phyloP scores from a whole-genome alignment of 129 eudicot genomes.

The Calendula officinalis region DNA sequence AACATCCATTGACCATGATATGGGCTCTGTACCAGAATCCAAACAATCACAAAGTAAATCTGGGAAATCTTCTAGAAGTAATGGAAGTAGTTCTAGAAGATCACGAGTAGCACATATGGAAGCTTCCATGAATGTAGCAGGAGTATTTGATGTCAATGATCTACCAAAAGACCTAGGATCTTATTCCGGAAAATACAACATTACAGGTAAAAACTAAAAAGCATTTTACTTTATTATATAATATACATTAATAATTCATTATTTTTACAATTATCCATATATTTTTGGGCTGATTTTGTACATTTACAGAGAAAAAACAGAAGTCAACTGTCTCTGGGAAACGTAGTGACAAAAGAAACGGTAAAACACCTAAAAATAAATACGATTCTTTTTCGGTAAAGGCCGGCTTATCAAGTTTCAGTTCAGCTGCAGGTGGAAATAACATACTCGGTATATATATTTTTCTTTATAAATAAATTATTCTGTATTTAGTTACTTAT shows the following conservation, averaged over 20 bases:
- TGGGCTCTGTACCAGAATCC: conserved; percentile 43
- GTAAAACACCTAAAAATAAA: conserved; percentile 60
- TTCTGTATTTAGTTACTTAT: not conserved
- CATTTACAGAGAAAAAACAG: conserved; percentile 57
- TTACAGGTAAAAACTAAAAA: conserved; percentile 40
- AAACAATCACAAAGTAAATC: conserved; percentile 43
- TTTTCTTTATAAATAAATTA: not conserved
- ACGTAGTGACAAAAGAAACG: conserved; percentile 81
- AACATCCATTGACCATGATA: conserved; percentile 31
- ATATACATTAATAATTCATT: no score
- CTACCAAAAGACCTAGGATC: conserved; percentile 40
- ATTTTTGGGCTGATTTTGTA: conserved; percentile 1
- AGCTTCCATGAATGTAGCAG: conserved; percentile 39
- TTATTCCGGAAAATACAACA: conserved; percentile 40
- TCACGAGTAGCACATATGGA: conserved; percentile 58
- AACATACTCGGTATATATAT: conserved; percentile 62
- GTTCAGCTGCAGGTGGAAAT: conserved; percentile 73
- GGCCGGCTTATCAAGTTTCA: conserved; percentile 76
- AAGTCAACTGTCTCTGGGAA: conserved; percentile 55
- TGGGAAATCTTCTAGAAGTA: conserved; percentile 51
- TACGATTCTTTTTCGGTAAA: conserved; percentile 72
- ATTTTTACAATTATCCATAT: not conserved
- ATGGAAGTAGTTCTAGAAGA: conserved; percentile 48
- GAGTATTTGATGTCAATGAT: conserved; percentile 43
- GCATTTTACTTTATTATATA: not conserved